These are phyloP conservation scores for Actinidia polygama DNA, from an alignment of 179 eudicot species.

Conservation along the genomic window DNA sequence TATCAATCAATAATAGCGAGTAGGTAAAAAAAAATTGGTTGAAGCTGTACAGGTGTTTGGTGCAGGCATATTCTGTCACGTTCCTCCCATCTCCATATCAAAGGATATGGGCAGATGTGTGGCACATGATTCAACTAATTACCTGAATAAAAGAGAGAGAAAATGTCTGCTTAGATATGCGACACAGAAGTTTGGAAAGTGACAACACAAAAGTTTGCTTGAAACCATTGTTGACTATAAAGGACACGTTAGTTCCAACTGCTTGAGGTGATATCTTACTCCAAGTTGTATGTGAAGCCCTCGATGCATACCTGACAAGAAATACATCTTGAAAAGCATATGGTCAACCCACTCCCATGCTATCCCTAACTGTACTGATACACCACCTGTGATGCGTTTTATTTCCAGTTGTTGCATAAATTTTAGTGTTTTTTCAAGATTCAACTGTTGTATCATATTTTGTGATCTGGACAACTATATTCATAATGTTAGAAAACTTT, in stretches of 20 bases:
- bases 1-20: neutral
- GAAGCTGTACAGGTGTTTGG: too few species aligned
- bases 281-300: neutral
- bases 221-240: neutral
- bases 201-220: neutral
- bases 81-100: too few species aligned
- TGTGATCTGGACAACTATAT: neutral
- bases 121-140: too few species aligned
- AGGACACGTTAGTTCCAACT: neutral
- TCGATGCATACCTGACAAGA: neutral
- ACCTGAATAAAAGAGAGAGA: neutral
- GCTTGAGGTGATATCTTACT: neutral
- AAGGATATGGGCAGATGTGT: too few species aligned
- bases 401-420: neutral
- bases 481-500: neutral
- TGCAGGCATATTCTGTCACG: too few species aligned
- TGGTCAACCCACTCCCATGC: neutral
- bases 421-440: neutral
- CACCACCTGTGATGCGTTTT: neutral
- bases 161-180: neutral
- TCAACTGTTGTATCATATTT: neutral
- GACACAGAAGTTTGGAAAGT: neutral
- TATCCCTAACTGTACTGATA: neutral
- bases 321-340: neutral
- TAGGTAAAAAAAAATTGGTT: too few species aligned